Base-by-base conservation (phyloP, 1,284 basidiomycete species). In the Phenoliferia sp. region DNA sequence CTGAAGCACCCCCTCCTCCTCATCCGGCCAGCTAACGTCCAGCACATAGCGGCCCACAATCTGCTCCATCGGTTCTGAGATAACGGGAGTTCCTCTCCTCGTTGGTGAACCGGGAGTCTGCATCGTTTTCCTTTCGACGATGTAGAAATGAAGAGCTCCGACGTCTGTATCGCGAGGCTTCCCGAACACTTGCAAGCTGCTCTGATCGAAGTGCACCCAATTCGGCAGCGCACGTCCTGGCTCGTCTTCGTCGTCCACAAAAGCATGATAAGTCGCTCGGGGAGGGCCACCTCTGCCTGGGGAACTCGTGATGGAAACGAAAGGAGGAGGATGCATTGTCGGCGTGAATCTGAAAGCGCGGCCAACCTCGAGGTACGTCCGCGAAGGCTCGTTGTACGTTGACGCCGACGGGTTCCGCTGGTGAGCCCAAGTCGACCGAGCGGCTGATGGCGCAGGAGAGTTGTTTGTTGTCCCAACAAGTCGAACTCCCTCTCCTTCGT, bases 321-420 rank as follows among this genome's bases (percentile, higher is more conserved):
- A 69, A 3, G 70, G 70, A 19, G 70, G 63, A 6, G 67, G 63
- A 17, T 64, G 58, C 36, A 72, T 44, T 5, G 56, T 55, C 7
- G 69, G 67, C 2, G 63, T 67, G 60, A 71, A 73, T 19, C 67
- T 61, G 52, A 73, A 67, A n/a, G 65, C 62, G n/a, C 61, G 58
- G 36, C 64, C 61, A 39, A 67, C 65, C 12, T 55, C 2, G 26
- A 71, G 32, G 39, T 35, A 34, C 16, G 68, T 62, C 22, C 61
- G 59, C 2, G 66, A 28, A 26, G 69, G 64, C 9, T 64, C 62
- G 39, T 26, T 57, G 59, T 59, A 63, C 34, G 67, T 59, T 35
- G 57, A 59, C 29, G 33, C 57, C 34, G 57, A 31, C 2, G 33
- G 26, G 2, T 26, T 59, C 22, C 57, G 26, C 54, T 31, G 54